phyloP scores from a whole-genome alignment of 2,329 filamentous ascomycete genomes.

The Fusarium foetens region DNA sequence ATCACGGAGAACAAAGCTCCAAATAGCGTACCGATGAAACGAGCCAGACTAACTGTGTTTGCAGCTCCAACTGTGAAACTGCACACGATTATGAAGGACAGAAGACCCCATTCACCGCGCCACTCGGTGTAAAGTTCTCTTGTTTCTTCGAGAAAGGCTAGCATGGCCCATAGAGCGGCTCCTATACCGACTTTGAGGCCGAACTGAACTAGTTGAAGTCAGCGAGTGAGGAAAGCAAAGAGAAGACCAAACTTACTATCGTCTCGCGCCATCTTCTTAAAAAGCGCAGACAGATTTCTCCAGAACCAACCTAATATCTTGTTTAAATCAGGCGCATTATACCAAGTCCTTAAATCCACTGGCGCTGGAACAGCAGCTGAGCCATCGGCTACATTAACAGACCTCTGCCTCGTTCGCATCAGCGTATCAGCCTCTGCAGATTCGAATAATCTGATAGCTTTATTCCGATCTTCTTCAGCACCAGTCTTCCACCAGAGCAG shows the following conservation, averaged over 20 bases:
- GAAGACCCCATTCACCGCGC: constrained; percentile 94
- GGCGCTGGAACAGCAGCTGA: background rate
- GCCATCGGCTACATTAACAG: background rate
- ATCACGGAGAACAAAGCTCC: constrained; percentile 80
- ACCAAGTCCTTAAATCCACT: constrained; percentile 15
- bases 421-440: constrained; percentile 36
- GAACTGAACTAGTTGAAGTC: constrained; percentile 64
- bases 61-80: constrained; percentile 98
- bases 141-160: constrained; percentile 83
- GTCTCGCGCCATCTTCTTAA: constrained; percentile 57
- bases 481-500: constrained; percentile 75
- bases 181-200: constrained; percentile 94
- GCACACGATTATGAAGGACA: constrained; percentile 99
- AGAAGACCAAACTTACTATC: constrained; percentile 51
- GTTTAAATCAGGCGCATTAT: constrained; percentile 25
- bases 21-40: constrained; percentile 86
- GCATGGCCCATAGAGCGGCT: constrained; percentile 86
- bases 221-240: constrained; percentile 47
- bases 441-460: constrained; percentile 53
- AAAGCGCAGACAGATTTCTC: constrained; percentile 47
- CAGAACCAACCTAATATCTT: constrained; percentile 38
- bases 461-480: constrained; percentile 4
- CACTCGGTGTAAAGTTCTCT: constrained; percentile 84
- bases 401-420: constrained; percentile 14
- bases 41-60: constrained; percentile 88